A percentile compares a stretch with the other conserved stretches of the same genome.
Conservation (phyloP, 345 rosid species). For the Populus davidiana region DNA sequence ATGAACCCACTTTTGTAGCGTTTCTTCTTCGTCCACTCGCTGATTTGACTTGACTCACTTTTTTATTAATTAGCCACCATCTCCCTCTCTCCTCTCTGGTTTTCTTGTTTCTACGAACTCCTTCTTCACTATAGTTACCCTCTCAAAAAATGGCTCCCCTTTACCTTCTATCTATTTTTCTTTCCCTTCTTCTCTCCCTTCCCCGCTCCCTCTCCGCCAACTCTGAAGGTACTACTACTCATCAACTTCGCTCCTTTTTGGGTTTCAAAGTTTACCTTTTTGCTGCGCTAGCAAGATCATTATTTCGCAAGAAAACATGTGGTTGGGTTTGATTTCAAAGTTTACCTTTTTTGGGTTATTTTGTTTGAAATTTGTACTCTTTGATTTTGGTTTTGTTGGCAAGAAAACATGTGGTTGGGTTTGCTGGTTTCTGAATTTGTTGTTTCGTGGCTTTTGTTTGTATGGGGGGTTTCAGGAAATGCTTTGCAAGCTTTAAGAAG, state of each 20-base stretch:
- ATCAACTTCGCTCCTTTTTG: conserved; percentile 2
- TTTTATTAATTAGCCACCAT: background rate
- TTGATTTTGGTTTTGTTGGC: background rate
- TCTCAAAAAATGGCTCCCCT: conserved; percentile 24
- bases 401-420: conserved; percentile 8
- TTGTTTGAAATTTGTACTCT: background rate
- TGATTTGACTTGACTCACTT: background rate
- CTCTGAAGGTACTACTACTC: conserved; percentile 45
- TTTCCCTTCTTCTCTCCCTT: conserved; percentile 27
- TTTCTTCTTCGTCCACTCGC: background rate
- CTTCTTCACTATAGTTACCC: background rate
- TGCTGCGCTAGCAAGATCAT: background rate
- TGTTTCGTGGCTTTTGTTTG: conserved; percentile 1
- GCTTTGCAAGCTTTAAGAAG: conserved; percentile 66
- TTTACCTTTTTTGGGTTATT: background rate
- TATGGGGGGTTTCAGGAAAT: conserved; percentile 46
- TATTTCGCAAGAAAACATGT: too few species aligned
- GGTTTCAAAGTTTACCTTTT: background rate
- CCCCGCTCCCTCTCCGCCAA: conserved; percentile 47
- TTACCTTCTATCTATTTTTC: conserved; percentile 6
- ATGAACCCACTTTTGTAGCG: background rate
- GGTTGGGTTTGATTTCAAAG: too few species aligned
- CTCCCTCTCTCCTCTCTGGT: background rate
- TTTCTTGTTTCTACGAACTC: background rate
- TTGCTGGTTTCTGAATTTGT: background rate